phyloP scores from a whole-genome alignment of 129 eudicot genomes.

The Glebionis coronaria region DNA sequence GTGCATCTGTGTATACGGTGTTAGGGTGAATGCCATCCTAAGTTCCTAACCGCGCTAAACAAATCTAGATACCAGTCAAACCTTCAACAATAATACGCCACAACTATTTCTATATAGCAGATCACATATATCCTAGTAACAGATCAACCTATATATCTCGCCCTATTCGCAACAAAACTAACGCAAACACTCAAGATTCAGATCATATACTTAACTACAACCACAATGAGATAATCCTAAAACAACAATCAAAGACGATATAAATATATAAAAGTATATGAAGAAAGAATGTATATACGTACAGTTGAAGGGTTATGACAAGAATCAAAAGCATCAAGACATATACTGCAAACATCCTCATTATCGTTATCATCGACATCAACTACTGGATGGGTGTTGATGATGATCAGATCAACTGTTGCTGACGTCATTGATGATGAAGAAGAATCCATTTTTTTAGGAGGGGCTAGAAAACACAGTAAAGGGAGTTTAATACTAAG shows the following conservation, averaged over 20 bases:
- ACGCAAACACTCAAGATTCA: not conserved
- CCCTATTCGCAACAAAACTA: not conserved
- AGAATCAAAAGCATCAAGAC: constrained; percentile 63
- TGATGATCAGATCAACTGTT: constrained; percentile 26
- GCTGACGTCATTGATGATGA: constrained; percentile 25
- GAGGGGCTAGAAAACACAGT: not conserved
- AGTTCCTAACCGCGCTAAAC: too few species aligned
- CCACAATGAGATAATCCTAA: too few species aligned
- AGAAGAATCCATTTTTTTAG: constrained; percentile 13
- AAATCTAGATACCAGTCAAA: not conserved
- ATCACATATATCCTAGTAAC: constrained; percentile 16
- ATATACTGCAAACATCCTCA: constrained; percentile 82
- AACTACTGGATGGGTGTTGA: not conserved
- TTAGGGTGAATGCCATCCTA: too few species aligned
- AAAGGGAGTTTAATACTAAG: constrained; percentile 13
- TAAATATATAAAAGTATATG: not conserved
- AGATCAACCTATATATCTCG: constrained; percentile 21
- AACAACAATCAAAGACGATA: not conserved
- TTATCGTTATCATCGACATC: constrained; percentile 22
- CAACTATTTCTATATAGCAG: constrained; percentile 1
- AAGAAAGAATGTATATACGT: constrained; percentile 21
- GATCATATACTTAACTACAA: too few species aligned
- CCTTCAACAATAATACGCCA: not conserved
- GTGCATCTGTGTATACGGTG: too few species aligned
- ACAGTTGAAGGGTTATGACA: constrained; percentile 61